A percentile compares a stretch with the other conserved stretches of the same genome.
Conservation (phyloP, 495 filamentous ascomycete genomes). For the Alectoria sarmentosa region DNA sequence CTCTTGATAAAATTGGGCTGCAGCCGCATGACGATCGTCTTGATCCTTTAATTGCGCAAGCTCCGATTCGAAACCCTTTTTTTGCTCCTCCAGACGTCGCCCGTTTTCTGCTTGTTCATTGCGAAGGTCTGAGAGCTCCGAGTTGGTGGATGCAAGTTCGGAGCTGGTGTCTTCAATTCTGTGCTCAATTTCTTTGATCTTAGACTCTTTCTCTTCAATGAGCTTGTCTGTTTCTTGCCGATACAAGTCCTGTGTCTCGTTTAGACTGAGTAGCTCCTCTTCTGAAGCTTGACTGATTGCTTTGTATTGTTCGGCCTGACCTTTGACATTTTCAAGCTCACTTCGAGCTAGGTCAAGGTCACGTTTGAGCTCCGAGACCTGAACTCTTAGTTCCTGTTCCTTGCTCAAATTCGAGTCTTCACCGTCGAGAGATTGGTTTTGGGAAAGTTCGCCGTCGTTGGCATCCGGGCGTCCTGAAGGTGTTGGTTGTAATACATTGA, state of each 20-base stretch:
- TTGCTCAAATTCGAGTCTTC: slow-evolving; percentile 52
- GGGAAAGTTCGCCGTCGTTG: slow-evolving; percentile 31
- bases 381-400: slow-evolving; percentile 79
- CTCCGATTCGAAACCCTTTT: slow-evolving; percentile 61
- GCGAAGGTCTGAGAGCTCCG: slow-evolving; percentile 68
- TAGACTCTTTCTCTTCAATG: slow-evolving; percentile 64
- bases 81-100: slow-evolving; percentile 74
- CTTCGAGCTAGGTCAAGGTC: slow-evolving; percentile 66
- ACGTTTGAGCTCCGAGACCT: slow-evolving; percentile 76
- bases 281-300: slow-evolving; percentile 84
- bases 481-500: slow-evolving; percentile 67
- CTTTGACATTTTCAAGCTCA: slow-evolving; percentile 71
- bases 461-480: slow-evolving; percentile 50
- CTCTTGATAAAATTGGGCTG: slow-evolving; percentile 75
- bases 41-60: slow-evolving; percentile 80
- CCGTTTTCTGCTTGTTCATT: slow-evolving; percentile 66
- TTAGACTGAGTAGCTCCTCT: slow-evolving; percentile 72
- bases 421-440: slow-evolving; percentile 33
- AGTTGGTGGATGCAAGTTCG: slow-evolving; percentile 73
- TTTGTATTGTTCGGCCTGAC: slow-evolving; percentile 79
- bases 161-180: slow-evolving; percentile 71
- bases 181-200: slow-evolving; percentile 70
- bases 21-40: slow-evolving; percentile 66
- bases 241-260: slow-evolving; percentile 77
- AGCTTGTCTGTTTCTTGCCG: slow-evolving; percentile 72